phyloP scores from a whole-genome alignment of 1,139 yeast species.

The Pneumocystis jirovecii region DNA sequence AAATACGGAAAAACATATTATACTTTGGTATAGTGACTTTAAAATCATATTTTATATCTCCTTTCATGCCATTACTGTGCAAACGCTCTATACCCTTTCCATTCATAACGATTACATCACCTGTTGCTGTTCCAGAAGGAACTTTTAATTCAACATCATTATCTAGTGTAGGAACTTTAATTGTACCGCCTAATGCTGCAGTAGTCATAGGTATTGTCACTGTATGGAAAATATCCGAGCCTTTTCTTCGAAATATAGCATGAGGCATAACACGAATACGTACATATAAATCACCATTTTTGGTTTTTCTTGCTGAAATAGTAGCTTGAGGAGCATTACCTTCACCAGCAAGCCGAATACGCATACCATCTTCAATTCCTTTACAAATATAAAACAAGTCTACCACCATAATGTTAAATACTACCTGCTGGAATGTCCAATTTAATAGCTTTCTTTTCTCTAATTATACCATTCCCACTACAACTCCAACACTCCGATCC shows the following conservation, averaged over 20 bases:
- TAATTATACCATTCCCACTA: slow-evolving; percentile 78
- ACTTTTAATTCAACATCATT: slow-evolving; percentile 53
- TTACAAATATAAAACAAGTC: background rate
- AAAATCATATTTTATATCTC: slow-evolving; percentile 65
- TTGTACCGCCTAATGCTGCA: slow-evolving; percentile 87
- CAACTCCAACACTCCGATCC: slow-evolving; percentile 64
- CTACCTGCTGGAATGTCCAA: slow-evolving; percentile 76
- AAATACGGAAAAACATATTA: background rate
- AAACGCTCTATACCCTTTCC: slow-evolving; percentile 70
- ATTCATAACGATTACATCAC: slow-evolving; percentile 60
- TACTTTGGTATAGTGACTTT: slow-evolving; percentile 42
- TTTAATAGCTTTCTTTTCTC: slow-evolving; percentile 49
- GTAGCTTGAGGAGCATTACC: slow-evolving; percentile 62
- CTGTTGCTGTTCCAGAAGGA: slow-evolving; percentile 75
- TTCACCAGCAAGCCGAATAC: slow-evolving; percentile 69
- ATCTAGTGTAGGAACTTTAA: slow-evolving; percentile 69
- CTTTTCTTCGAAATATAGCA: slow-evolving; percentile 49
- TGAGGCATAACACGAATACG: slow-evolving; percentile 68
- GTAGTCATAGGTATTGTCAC: slow-evolving; percentile 80
- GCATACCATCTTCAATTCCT: slow-evolving; percentile 58
- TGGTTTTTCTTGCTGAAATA: slow-evolving; percentile 21
- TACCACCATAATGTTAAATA: background rate
- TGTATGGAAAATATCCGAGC: slow-evolving; percentile 46
- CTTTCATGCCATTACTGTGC: slow-evolving; percentile 24
- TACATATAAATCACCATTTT: slow-evolving; percentile 66